phyloP scores from a whole-genome alignment of 2,329 filamentous ascomycete species.

The Canariomyces notabilis region DNA sequence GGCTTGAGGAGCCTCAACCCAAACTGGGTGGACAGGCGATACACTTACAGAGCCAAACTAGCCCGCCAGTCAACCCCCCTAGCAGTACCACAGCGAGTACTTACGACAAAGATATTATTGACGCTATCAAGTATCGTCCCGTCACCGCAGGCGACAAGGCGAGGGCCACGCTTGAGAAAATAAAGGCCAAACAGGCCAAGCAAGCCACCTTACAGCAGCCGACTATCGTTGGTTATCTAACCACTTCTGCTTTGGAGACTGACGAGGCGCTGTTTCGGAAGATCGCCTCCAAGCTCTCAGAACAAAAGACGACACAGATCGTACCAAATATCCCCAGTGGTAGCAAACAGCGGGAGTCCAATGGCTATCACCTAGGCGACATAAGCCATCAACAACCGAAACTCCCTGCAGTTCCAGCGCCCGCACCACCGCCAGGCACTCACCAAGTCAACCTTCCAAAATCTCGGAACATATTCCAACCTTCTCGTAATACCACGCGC shows the following conservation, averaged over 20 bases:
- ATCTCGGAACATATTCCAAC: too few species aligned
- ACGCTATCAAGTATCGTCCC: background rate
- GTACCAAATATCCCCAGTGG: background rate
- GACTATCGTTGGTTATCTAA: background rate
- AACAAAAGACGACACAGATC: background rate
- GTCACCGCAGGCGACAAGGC: slow-evolving; percentile 1
- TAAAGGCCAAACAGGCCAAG: background rate
- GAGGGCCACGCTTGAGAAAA: background rate
- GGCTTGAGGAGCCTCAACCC: too few species aligned
- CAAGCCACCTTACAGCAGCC: background rate
- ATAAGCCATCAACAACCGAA: too few species aligned
- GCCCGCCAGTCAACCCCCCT: too few species aligned
- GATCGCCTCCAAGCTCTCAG: background rate
- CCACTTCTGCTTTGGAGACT: background rate
- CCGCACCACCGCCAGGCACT: background rate
- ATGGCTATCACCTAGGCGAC: background rate
- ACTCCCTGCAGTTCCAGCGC: background rate
- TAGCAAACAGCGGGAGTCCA: background rate
- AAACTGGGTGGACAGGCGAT: too few species aligned
- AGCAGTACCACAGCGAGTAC: too few species aligned
- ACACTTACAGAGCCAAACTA: too few species aligned
- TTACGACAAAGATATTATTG: background rate
- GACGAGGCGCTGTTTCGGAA: slow-evolving; percentile 5
- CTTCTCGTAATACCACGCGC: too few species aligned
- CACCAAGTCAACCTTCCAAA: too few species aligned